These are phyloP conservation scores for Talaromyces rugulosus DNA, from an alignment of 2,329 filamentous ascomycete genomes.

Conservation along the genomic window DNA sequence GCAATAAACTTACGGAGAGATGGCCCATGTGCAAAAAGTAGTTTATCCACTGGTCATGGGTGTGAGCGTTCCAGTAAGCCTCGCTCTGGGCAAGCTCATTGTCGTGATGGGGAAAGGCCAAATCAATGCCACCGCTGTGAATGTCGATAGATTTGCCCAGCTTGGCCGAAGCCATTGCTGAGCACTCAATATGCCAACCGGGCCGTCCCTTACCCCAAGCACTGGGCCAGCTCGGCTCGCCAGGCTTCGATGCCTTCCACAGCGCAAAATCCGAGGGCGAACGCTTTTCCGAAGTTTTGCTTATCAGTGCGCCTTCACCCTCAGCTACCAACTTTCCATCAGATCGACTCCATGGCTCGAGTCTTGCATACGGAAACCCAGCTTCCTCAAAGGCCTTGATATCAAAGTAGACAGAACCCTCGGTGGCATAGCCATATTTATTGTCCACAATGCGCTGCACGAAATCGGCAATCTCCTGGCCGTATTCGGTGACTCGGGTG, in stretches of 20 bases:
- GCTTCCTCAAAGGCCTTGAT: slow-evolving; percentile 78
- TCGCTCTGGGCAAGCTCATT: slow-evolving; percentile 89
- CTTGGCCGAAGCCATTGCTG: slow-evolving; percentile 88
- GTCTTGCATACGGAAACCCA: slow-evolving; percentile 78
- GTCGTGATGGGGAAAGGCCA: slow-evolving; percentile 88
- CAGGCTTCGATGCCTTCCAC: slow-evolving; percentile 89
- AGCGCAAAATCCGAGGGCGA: slow-evolving; percentile 81
- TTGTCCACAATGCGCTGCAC: slow-evolving; percentile 79
- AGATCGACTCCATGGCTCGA: slow-evolving; percentile 80
- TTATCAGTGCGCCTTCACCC: slow-evolving; percentile 75
- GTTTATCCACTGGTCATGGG: slow-evolving; percentile 74
- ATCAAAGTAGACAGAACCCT: slow-evolving; percentile 93
- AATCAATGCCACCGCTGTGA: slow-evolving; percentile 86
- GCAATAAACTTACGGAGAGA: slow-evolving; percentile 46
- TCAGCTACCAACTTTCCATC: slow-evolving; percentile 81
- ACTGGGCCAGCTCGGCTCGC: slow-evolving; percentile 85
- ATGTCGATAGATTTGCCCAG: slow-evolving; percentile 83
- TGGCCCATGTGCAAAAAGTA: slow-evolving; percentile 97
- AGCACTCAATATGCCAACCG: slow-evolving; percentile 97
- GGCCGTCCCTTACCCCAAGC: slow-evolving; percentile 84
- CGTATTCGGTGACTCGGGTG: slow-evolving; percentile 89
- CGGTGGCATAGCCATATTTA: slow-evolving; percentile 74
- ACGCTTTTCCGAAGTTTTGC: slow-evolving; percentile 62
- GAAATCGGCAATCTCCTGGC: slow-evolving; percentile 79
- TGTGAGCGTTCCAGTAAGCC: slow-evolving; percentile 63